phyloP scores from a whole-genome alignment of 2,329 filamentous ascomycete genomes.

The Colletotrichum melonis region DNA sequence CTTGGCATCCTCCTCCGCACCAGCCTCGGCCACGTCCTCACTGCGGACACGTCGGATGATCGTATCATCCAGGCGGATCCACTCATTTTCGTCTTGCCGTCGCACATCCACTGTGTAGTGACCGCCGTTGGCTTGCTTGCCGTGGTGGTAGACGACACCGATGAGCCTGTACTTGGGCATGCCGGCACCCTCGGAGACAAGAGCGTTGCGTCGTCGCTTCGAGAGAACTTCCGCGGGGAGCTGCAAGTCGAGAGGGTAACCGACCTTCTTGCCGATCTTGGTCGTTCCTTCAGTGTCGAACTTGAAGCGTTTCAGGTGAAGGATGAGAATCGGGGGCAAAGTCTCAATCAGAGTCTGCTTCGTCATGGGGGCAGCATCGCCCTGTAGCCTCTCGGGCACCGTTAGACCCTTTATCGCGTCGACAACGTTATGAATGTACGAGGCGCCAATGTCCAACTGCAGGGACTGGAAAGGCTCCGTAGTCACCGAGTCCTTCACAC shows the following conservation, averaged over 20 bases:
- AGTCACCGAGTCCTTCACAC: slow-evolving; percentile 90
- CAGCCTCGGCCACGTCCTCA: slow-evolving; percentile 89
- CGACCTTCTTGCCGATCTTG: slow-evolving; percentile 99
- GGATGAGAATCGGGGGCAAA: slow-evolving; percentile 88
- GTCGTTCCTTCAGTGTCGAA: slow-evolving; percentile 91
- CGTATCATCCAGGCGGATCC: slow-evolving; percentile 96
- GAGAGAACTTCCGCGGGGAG: slow-evolving; percentile 92
- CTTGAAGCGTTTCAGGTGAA: slow-evolving; percentile 97
- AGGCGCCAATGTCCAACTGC: slow-evolving; percentile 91
- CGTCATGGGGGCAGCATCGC: slow-evolving; percentile 79
- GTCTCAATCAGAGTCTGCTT: slow-evolving; percentile 97
- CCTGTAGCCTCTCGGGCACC: slow-evolving; percentile 84
- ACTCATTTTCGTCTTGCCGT: slow-evolving; percentile 93
- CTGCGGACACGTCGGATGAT: slow-evolving; percentile 85
- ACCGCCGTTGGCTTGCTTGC: slow-evolving; percentile 93
- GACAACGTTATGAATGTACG: slow-evolving; percentile 88
- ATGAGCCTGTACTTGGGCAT: slow-evolving; percentile 88
- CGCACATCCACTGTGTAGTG: slow-evolving; percentile 99
- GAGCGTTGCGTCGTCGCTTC: slow-evolving; percentile 75
- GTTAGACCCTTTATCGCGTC: slow-evolving; percentile 91
- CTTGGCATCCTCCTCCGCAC: slow-evolving; percentile 81
- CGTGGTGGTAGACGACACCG: slow-evolving; percentile 95
- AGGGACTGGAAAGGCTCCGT: slow-evolving; percentile 94
- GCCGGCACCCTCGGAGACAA: slow-evolving; percentile 72
- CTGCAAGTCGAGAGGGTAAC: slow-evolving; percentile 93